Evolutionary conservation across 768 basidiomycete genomes (phyloP).

Genomic region (Lentinula aciculospora): DNA sequence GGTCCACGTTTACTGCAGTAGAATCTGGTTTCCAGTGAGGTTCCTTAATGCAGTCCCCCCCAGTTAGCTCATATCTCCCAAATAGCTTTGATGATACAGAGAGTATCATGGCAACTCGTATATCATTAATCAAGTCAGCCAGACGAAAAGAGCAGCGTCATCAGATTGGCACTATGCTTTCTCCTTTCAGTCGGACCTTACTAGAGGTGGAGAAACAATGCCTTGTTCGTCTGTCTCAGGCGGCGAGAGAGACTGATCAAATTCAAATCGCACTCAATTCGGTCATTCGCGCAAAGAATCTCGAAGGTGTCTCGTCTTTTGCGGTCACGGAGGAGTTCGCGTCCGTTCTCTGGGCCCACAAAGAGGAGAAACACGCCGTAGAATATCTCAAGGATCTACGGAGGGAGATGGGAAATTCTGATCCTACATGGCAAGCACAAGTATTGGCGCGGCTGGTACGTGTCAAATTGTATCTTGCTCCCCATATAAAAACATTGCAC

Average conservation of each 20-base stretch:
- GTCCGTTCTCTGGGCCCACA: slow-evolving; percentile 83
- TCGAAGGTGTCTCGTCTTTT: slow-evolving; percentile 40
- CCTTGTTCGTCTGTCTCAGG: slow-evolving; percentile 64
- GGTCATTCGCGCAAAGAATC: slow-evolving; percentile 64
- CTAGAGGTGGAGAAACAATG: slow-evolving; percentile 61
- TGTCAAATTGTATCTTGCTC: not conserved
- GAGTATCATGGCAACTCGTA: slow-evolving; percentile 71
- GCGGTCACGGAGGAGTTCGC: slow-evolving; percentile 78
- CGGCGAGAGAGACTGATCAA: slow-evolving; percentile 63
- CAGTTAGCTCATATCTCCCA: slow-evolving; percentile 10
- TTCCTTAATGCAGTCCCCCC: not conserved
- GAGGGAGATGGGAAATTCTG: slow-evolving; percentile 4
- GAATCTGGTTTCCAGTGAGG: slow-evolving; percentile 63
- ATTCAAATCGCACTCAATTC: slow-evolving; percentile 85
- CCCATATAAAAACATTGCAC: not conserved
- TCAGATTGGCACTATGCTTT: slow-evolving; percentile 66
- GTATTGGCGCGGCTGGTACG: slow-evolving; percentile 54
- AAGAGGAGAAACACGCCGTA: slow-evolving; percentile 81
- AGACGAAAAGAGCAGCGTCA: slow-evolving; percentile 66
- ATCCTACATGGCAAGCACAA: slow-evolving; percentile 5
- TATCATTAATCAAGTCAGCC: slow-evolving; percentile 72
- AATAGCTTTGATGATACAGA: slow-evolving; percentile 72
- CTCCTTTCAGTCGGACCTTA: slow-evolving; percentile 46
- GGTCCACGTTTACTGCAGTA: slow-evolving; percentile 41
- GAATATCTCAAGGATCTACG: slow-evolving; percentile 50